Evolutionary conservation across 108 stramenopile genomes (phyloP), one percentile per base, ranked within the genome.

Genomic region (Stephanodiscus triporus): DNA sequence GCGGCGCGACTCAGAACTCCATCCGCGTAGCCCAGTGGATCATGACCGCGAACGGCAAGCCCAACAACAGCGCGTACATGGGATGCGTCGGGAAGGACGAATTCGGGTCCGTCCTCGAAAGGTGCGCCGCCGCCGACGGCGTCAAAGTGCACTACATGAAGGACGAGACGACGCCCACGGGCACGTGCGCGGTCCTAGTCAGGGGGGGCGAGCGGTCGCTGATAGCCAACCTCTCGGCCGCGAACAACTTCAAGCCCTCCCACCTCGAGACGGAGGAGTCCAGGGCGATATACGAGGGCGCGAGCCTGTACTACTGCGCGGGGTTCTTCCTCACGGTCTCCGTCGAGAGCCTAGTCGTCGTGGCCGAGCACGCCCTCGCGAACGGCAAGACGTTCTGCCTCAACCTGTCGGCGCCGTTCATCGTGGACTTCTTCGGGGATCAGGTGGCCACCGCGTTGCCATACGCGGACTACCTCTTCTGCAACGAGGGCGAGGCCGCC

Each of bases 1-100:
- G 99, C 13, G 99, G 99, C 7, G 99, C 99, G 30, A 99, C 99
- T 9, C 99, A 99, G 86, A 99, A 99, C 91, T 91, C 95, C 67
- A 99, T 99, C 87, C 97, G 99, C 62, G 98, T 99, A 13, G 98
- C 98, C 10, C 98, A 98, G 78, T 99, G 99, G 99, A 99, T 99
- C 97, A 57, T 95, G 55, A 64, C 71, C 50, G 75, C 80, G 55
- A 58, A 84, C 50, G 79, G 84, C 42, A 84, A 83, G 77, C 65
- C 85, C 26, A 84, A 78, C 4, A 77, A 84, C 58, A 90, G 89
- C 57, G 96, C 96, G 51, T 99, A 88, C 84, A 84, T 97, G 78
- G 98, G 98, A 60, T 92, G 91, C 83, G 93, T 99, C 72, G 99
- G 99, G 19, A 77, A 79, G 6, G 98, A 98, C 78, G 91, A 83